Evolutionary conservation across 169 alveolate genomes (phyloP).

Genomic region (Plasmodium gonderi): DNA sequence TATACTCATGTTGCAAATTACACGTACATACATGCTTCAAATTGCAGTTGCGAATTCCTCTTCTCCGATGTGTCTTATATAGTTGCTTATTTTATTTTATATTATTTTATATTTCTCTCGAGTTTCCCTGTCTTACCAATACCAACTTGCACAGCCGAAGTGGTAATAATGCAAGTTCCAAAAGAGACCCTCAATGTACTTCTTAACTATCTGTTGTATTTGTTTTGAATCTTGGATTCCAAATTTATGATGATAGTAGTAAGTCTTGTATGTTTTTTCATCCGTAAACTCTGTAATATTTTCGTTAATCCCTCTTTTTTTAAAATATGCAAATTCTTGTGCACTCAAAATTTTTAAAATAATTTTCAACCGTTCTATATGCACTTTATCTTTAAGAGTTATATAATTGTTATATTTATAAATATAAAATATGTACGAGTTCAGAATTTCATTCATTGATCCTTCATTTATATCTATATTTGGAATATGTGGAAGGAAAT

Average conservation of each 20-base stretch:
- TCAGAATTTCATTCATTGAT: conserved; percentile 84
- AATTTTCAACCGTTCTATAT: conserved; percentile 21
- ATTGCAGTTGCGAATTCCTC: too few relatives aligned
- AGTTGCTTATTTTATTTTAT: too few relatives aligned
- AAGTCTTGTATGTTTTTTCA: conserved; percentile 84
- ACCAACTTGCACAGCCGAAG: conserved; percentile 96
- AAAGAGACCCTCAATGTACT: conserved; percentile 95
- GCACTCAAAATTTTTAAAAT: conserved; percentile 35
- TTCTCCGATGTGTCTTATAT: too few relatives aligned
- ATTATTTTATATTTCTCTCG: too few relatives aligned
- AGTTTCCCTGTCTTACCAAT: conserved; percentile 95
- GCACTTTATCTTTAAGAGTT: conserved; percentile 75
- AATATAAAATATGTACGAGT: conserved; percentile 76
- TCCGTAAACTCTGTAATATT: conserved; percentile 79
- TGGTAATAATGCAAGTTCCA: conserved; percentile 96
- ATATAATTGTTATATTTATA: conserved; percentile 72
- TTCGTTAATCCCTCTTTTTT: conserved; percentile 75
- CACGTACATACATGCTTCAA: background rate
- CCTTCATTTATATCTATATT: conserved; percentile 91
- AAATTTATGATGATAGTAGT: conserved; percentile 79
- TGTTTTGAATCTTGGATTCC: conserved; percentile 83
- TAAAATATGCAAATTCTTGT: conserved; percentile 15
- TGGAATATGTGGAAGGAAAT: conserved; percentile 95
- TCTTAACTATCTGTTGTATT: conserved; percentile 86
- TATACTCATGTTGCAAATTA: background rate